Evolutionary conservation across 2,329 filamentous ascomycete genomes (phyloP).

Genomic region (Colletotrichum sp.): DNA sequence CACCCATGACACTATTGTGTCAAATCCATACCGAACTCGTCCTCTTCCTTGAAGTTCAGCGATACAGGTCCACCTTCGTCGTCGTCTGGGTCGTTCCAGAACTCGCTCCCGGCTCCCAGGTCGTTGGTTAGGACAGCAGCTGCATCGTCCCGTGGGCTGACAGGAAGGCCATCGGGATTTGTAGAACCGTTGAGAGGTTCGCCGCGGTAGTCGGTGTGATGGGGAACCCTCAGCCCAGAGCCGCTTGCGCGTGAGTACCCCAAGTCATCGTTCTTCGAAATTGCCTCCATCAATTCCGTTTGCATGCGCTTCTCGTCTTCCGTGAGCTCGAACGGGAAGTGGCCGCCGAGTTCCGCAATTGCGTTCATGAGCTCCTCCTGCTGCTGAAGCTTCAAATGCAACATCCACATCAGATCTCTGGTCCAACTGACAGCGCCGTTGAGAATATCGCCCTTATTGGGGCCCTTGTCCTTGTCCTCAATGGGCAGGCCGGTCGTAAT

Average conservation of each 20-base stretch:
- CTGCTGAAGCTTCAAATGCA: constrained; percentile 87
- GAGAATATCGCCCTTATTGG: constrained; percentile 98
- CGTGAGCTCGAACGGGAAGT: constrained; percentile 80
- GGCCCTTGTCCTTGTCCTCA: constrained; percentile 98
- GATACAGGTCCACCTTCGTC: constrained; percentile 71
- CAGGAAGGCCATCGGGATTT: constrained; percentile 48
- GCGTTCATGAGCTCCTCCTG: constrained; percentile 85
- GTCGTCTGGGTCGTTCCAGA: constrained; percentile 74
- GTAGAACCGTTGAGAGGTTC: constrained; percentile 67
- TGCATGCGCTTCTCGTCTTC: constrained; percentile 98
- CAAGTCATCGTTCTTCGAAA: constrained; percentile 85
- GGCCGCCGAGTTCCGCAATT: constrained; percentile 74
- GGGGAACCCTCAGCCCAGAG: constrained; percentile 86
- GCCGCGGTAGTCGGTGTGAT: constrained; percentile 90
- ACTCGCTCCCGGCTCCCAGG: constrained; percentile 56
- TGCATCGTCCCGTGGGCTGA: constrained; percentile 56
- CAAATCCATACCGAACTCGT: constrained; percentile 88
- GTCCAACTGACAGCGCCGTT: constrained; percentile 98
- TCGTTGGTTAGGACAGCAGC: constrained; percentile 46
- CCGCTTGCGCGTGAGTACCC: constrained; percentile 85
- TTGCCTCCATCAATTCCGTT: constrained; percentile 85
- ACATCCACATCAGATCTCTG: constrained; percentile 95
- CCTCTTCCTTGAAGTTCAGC: constrained; percentile 89
- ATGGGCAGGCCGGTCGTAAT: constrained; percentile 92
- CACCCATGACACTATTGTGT: constrained; percentile 40